Evolutionary conservation across 805 yeast genomes (phyloP), one percentile per base, ranked within the genome.

Genomic region (Phaffomyces opuntiae): DNA sequence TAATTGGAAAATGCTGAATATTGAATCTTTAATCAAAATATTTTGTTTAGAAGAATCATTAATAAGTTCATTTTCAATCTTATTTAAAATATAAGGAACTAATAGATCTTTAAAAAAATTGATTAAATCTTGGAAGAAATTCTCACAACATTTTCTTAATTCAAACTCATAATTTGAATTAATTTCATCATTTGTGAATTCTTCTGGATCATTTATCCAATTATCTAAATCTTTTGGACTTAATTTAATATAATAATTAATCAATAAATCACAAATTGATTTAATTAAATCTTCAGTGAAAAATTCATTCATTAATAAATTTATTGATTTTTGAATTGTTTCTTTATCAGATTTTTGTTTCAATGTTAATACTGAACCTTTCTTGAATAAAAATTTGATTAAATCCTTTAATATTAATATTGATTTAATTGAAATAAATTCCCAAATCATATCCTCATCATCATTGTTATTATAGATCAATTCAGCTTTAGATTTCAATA

Each of bases 181-280:
- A 47, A 82, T 67, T 53, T 89, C 95, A 57, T 88, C 96, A 51
- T 81, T 80, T 19, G 86, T 80, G 87, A 95, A 93, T 61, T 88
- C 96, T 61, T 89, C 98, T 0, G 98, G 96, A 49, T 89, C 96
- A 16, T 75, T 62, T 12, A 71, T 61, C 98, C 98, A 93, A 35
- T 78, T 68, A 54, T 86, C 95, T 40, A 91, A 62, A 59, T 90
- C 97, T 2, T 74, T 63, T 0, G 91, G 88, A 48, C 81, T 77
- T 40, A 90, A 63, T 46, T 83, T 76, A 50, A 93, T 69, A 62
- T 87, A 90, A 78, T 83, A 82, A 36, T 74, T 70, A 48, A 89
- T 80, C 33, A 90, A 67, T 38, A 85, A 64, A 49, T 83, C 84
- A 12, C 87, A 75, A 12, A 91, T 62, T 24, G 76, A 73, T 25